Evolutionary conservation across 306 rosid genomes (phyloP).

Genomic region (Citrullus colocynthis): DNA sequence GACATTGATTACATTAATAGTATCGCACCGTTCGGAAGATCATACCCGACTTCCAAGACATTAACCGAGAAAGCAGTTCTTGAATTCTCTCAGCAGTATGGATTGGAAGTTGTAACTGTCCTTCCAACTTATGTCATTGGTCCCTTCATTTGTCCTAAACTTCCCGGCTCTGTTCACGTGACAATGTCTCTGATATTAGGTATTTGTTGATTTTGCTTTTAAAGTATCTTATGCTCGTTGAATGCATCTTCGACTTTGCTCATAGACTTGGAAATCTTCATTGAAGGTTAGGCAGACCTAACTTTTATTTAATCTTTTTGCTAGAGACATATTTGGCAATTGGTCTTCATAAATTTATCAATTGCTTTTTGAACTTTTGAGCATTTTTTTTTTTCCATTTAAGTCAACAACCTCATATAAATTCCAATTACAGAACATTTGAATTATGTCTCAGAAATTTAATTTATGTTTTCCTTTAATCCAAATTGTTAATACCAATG

Average conservation of each 20-base stretch:
- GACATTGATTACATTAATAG: slow-evolving; percentile 19
- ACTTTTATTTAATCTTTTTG: too few relatives aligned
- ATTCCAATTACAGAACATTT: too few relatives aligned
- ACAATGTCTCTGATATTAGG: slow-evolving; percentile 20
- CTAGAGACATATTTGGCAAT: too few relatives aligned
- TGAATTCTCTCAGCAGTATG: slow-evolving; percentile 36
- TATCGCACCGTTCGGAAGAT: background rate
- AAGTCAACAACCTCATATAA: too few relatives aligned
- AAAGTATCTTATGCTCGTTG: background rate
- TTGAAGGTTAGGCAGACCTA: too few relatives aligned
- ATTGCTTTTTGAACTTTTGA: too few relatives aligned
- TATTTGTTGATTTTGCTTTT: background rate
- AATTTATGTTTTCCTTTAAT: background rate
- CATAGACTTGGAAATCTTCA: background rate
- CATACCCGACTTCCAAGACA: slow-evolving; percentile 40
- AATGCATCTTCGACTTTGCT: background rate
- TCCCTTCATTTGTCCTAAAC: slow-evolving; percentile 42
- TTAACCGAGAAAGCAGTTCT: slow-evolving; percentile 43
- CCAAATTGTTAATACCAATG: background rate
- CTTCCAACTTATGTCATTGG: slow-evolving; percentile 40
- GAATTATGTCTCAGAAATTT: too few relatives aligned
- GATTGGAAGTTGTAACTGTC: slow-evolving; percentile 43
- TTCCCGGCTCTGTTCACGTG: slow-evolving; percentile 28
- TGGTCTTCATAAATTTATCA: too few relatives aligned
- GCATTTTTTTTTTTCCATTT: too few relatives aligned